Evolutionary conservation across 345 rosid genomes (phyloP).

Genomic region (Erodium maritimum): DNA sequence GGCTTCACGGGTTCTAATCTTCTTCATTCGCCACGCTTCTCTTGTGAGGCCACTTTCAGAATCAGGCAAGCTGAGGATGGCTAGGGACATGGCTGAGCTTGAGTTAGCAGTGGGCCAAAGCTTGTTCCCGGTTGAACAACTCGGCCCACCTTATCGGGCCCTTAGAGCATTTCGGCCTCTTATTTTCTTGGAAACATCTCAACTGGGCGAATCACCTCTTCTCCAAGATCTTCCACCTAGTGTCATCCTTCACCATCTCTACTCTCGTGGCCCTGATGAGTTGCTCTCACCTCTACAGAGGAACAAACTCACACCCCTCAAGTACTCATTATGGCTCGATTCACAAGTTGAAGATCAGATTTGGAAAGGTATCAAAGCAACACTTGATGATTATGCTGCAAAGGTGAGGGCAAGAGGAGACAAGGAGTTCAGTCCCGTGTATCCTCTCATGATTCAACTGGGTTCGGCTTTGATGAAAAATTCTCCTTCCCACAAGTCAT

Average conservation of each 20-base stretch:
- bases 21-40: conserved; percentile 89
- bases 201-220: conserved; percentile 69
- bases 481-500: conserved; percentile 13
- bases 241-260: conserved; percentile 82
- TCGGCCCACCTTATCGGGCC: conserved; percentile 88
- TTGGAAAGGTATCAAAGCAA: conserved; percentile 94
- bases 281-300: conserved; percentile 80
- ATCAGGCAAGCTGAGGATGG: conserved; percentile 95
- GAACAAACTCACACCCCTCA: conserved; percentile 65
- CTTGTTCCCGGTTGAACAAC: conserved; percentile 92
- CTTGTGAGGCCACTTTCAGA: conserved; percentile 94
- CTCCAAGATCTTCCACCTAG: conserved; percentile 84
- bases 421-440: conserved; percentile 93
- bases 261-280: conserved; percentile 86
- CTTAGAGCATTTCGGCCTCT: conserved; percentile 92
- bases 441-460: conserved; percentile 81
- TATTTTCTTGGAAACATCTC: conserved; percentile 82
- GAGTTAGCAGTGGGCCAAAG: conserved; percentile 94
- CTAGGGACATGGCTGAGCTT: conserved; percentile 97
- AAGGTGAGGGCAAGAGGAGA: conserved; percentile 80
- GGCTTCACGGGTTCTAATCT: conserved; percentile 79
- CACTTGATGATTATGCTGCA: conserved; percentile 83
- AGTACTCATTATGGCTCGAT: conserved; percentile 94
- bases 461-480: conserved; percentile 62
- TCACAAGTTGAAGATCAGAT: conserved; percentile 94